Base-by-base conservation (phyloP, 2,329 filamentous ascomycete species). In the Fusarium sp. region DNA sequence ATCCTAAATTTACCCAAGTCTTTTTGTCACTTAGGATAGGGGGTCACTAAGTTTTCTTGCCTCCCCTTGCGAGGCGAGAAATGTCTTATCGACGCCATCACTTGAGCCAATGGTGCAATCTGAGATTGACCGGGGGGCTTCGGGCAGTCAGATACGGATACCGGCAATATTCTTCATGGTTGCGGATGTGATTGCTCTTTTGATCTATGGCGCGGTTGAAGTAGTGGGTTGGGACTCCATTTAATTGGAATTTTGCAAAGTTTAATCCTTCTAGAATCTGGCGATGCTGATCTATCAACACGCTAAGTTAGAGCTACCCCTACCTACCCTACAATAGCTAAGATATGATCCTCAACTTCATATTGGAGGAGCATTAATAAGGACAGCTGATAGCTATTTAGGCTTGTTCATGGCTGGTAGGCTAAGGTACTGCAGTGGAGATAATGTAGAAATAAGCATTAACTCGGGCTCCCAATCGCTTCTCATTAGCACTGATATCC, bases 171-270 rank as follows among this genome's bases (percentile, higher is more conserved):
- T 58, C 13, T 53, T 52, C 64, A 65, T 68, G 30, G 37, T 50
- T 58, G 46, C 67, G 66, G 67, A 70, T 60, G 30, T 70, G 62
- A 63, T 59, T 73, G 25, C 71, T 73, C 52, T 58, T 73, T 72
- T 73, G 47, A 72, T 59, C 59, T 47, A 56, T 73, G 71, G 69
- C 69, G 66, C 25, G 69, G 57, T 67, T 40, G 18, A 62, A 18
- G 33, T 28, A 50, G 68, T 59, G 61, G 62, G 44, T 52, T 64
- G 33, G 18, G 66, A 59, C 69, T 73, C 68, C 63, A 59, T 68
- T 71, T 64, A 59, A 46, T 52, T 56, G 42, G 67, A 19, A 60
- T 61, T 81, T 65, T 38, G 30, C 3, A 69, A 70, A 70, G 65
- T 49, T 13, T 53, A 70, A 59, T 69, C 42, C 32, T 69, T 70